Percentiles rank a stretch among this genome's conserved stretches.
Evolutionary conservation across 306 rosid genomes (phyloP).

Genomic region (Lotus japonicus): DNA sequence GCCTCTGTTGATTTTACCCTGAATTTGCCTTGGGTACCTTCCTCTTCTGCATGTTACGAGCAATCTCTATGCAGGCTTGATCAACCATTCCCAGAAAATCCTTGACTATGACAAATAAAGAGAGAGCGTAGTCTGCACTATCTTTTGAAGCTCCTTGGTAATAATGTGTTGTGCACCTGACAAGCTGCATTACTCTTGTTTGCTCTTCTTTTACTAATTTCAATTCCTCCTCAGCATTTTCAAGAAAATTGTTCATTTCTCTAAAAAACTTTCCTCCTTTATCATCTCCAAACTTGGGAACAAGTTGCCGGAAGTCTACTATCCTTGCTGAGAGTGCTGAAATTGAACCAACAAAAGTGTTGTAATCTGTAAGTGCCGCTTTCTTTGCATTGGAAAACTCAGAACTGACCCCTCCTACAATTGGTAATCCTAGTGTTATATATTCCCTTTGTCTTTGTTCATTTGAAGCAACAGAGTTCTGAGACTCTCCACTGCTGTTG

Average conservation of each 20-base stretch:
- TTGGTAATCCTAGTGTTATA: constrained; percentile 63
- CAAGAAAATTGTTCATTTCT: constrained; percentile 68
- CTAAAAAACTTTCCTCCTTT: constrained; percentile 51
- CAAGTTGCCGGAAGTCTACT: constrained; percentile 33
- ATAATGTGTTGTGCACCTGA: constrained; percentile 63
- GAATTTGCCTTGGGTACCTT: constrained; percentile 30
- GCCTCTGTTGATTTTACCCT: constrained; percentile 24
- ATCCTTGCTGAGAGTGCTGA: constrained; percentile 42
- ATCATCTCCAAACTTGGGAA: constrained; percentile 34
- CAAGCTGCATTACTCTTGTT: constrained; percentile 50
- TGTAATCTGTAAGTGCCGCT: constrained; percentile 59
- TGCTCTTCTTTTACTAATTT: constrained; percentile 45
- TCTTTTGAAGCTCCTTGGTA: constrained; percentile 67
- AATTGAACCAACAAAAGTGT: constrained; percentile 33
- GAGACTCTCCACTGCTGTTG: constrained; percentile 12
- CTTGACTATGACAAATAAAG: constrained; percentile 67
- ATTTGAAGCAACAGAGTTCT: constrained; percentile 15
- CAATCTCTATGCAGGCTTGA: constrained; percentile 70
- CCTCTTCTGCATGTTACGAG: constrained; percentile 57
- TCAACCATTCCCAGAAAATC: constrained; percentile 91
- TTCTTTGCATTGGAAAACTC: constrained; percentile 77
- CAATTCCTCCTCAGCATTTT: constrained; percentile 52
- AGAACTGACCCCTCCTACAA: constrained; percentile 87
- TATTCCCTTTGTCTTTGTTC: constrained; percentile 72
- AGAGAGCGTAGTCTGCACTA: constrained; percentile 47